Conservation (phyloP, 192 early-diverging fungal genomes). For the Backusella morwellensis region DNA sequence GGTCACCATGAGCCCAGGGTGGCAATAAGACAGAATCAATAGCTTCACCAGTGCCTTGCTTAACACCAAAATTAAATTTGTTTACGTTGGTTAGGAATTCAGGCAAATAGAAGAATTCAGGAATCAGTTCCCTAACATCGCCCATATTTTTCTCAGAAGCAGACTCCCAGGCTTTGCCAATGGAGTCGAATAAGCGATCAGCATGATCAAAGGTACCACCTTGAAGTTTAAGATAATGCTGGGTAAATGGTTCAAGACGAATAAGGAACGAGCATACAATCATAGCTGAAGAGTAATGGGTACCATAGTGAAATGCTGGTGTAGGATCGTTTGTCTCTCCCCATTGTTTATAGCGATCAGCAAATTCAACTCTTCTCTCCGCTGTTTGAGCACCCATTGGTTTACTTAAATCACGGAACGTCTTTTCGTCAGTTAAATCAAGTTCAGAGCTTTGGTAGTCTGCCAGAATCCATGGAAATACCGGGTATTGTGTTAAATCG, state of each 20-base stretch:
- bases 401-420: conserved; percentile 87
- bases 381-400: conserved; percentile 88
- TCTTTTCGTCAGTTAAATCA: conserved; percentile 71
- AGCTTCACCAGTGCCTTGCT: conserved; percentile 59
- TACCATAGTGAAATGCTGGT: conserved; percentile 90
- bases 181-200: conserved; percentile 76
- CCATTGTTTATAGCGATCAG: conserved; percentile 62
- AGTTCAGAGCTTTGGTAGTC: conserved; percentile 77
- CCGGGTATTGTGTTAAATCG: conserved; percentile 93
- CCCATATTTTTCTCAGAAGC: conserved; percentile 70
- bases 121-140: conserved; percentile 92
- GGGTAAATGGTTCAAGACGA: conserved; percentile 88
- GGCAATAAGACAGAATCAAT: conserved; percentile 80
- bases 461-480: conserved; percentile 92
- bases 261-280: conserved; percentile 88
- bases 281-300: conserved; percentile 94
- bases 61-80: conserved; percentile 59
- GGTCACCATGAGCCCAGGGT: conserved; percentile 77
- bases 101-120: conserved; percentile 95
- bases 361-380: conserved; percentile 62
- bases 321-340: conserved; percentile 48
- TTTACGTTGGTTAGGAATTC: conserved; percentile 85
- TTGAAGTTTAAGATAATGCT: conserved; percentile 72
- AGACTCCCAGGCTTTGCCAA: conserved; percentile 74
- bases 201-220: conserved; percentile 85